These are phyloP conservation scores for Panaeolus papilionaceus DNA, from an alignment of 768 basidiomycete species.

Conservation along the genomic window DNA sequence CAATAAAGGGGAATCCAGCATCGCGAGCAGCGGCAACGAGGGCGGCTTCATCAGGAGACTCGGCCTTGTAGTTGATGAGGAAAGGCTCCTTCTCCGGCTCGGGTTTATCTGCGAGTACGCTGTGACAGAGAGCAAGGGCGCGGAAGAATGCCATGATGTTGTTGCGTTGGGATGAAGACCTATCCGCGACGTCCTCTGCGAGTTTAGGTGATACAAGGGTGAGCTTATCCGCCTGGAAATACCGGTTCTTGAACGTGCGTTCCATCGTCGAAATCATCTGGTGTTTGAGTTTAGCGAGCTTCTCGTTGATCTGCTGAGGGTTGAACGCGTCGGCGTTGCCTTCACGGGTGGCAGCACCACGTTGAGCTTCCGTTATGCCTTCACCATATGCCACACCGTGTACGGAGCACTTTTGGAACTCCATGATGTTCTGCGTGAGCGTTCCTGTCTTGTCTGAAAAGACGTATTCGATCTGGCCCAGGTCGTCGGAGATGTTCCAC, in stretches of 20 bases:
- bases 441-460: constrained; percentile 95
- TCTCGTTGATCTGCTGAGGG: constrained; percentile 72
- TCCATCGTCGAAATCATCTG: constrained; percentile 80
- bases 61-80: constrained; percentile 89
- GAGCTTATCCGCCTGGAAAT: constrained; percentile 78
- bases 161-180: constrained; percentile 59
- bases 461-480: constrained; percentile 96
- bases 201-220: constrained; percentile 90
- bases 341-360: constrained; percentile 87
- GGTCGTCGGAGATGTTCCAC: constrained; percentile 98
- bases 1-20: constrained; percentile 90
- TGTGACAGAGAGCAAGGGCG: constrained; percentile 94
- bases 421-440: constrained; percentile 98
- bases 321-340: constrained; percentile 71
- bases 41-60: constrained; percentile 95
- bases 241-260: constrained; percentile 88
- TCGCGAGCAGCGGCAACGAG: constrained; percentile 92
- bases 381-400: constrained; percentile 88
- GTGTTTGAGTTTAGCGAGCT: constrained; percentile 69
- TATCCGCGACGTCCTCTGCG: constrained; percentile 76
- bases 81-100: constrained; percentile 67
- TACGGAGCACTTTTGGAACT: constrained; percentile 95
- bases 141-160: constrained; percentile 88
- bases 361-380: constrained; percentile 93
- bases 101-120: constrained; percentile 82